Evolutionary conservation across 805 yeast genomes (phyloP), one percentile per base, ranked within the genome.

Genomic region (Starmerella vitae): DNA sequence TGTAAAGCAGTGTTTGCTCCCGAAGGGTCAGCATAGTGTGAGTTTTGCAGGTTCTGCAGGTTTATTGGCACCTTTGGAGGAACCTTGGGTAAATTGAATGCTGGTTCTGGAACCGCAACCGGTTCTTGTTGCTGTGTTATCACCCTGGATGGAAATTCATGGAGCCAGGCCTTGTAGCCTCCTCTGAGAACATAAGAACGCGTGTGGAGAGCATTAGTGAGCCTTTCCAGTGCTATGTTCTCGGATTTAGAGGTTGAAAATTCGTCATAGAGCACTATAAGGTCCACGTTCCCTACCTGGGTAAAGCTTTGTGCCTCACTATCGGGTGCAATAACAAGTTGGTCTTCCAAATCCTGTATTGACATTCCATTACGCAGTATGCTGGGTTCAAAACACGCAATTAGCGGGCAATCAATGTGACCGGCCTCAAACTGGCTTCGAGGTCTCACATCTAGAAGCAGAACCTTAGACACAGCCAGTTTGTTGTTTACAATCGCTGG

Each of bases 341-440:
- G 60, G 31, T 65, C 67, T 48, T 78, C 81, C n/a, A 86, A 59
- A 39, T 78, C 88, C n/a, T 56, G 59, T 49, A 80, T 82, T 0
- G 71, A 64, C 52, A 72, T 71, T 8, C 62, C 60, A 1, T 59
- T 55, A 37, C 73, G 59, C 15, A 76, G 61, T 1, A 73, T 65
- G 15, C 69, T 65, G 0, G 96, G 95, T 38, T 83, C 94, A 15
- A 86, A 68, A 53, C 86, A 81, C 9, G 82, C 67, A 7, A 79
- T 57, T 38, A 78, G 71, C 3, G 62, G 59, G 20, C 72, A 61
- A 10, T 68, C 62, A 18, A 86, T 73, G 56, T 84, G 95, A 34
- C 71, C 70, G 31, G 63, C 61, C 34, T 72, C 70, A 53, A 69
- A 85, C 27, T 72, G 76, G 15, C 62, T 63, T 29, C 76, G 63